Evolutionary conservation across 129 eudicot genomes (phyloP), one percentile per base, ranked within the genome.

Genomic region (Flaveria robusta): DNA sequence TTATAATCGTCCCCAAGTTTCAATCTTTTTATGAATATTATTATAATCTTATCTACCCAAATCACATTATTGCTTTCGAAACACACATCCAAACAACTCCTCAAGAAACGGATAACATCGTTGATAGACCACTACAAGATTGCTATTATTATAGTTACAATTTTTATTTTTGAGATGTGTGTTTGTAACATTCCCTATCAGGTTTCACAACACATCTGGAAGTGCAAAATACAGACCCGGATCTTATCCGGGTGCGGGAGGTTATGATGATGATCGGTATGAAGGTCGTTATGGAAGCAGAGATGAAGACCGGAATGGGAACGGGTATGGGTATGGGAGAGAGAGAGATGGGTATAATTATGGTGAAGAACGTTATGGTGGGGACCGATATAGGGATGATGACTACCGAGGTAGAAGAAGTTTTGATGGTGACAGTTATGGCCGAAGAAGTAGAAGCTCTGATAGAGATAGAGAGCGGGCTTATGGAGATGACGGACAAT

Each of bases 311-410:
- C 72, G 89, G 10, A 88, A 90, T 74, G 97, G 91, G 63, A 88
- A 88, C 74, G 97, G 91, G 58, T 87, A 88, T 76, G 97, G 91
- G 56, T 88, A 88, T 79, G 98, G 94, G 54, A 85, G 98, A 77
- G 98, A 90, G 50, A 84, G 87, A 76, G 91, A 88, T 26, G 76
- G 85, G 18, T 90, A 90, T 77, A 75, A 82, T 46, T 83, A 87
- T 50, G 85, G 85, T 67, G 96, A 92, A 66, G 98, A 91, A 18
- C 85, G 85, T 20, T 85, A 80, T 23, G 81, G 86, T 60, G 84
- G 88, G 64, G 95, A 87, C 75, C 88, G 85, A 14, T 85, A 86
- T 64, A 81, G 88, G 75, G 96, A 90, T 83, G 98, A 93, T 79
- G 94, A 92, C 39, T 86, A 86, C 66, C 81, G 83, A 58, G 97